phyloP scores from a whole-genome alignment of 495 filamentous ascomycete genomes.

The Penicillium herquei region DNA sequence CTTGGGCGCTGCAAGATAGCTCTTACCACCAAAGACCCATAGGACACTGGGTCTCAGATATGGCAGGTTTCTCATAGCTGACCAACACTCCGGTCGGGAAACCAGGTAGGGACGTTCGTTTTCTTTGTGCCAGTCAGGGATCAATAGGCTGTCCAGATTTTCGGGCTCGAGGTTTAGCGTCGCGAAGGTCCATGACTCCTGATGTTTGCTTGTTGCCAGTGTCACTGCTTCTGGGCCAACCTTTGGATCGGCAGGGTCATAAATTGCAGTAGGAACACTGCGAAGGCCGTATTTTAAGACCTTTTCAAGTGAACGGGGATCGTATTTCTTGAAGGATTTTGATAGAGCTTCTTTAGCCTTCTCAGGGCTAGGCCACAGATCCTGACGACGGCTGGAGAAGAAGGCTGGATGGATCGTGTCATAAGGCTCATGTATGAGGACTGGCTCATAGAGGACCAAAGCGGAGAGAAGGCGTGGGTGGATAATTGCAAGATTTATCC shows the following conservation, averaged over 20 bases:
- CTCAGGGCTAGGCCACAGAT: slow-evolving; percentile 1
- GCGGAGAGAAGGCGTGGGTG: slow-evolving; percentile 70
- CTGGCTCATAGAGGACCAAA: slow-evolving; percentile 66
- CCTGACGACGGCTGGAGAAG: slow-evolving; percentile 38
- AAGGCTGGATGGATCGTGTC: slow-evolving; percentile 12
- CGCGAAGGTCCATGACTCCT: slow-evolving; percentile 44
- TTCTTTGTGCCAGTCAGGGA: slow-evolving; percentile 40
- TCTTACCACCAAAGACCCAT: slow-evolving; percentile 64
- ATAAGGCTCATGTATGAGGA: slow-evolving; percentile 35
- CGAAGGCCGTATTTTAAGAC: slow-evolving; percentile 4
- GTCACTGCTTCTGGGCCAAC: slow-evolving; percentile 30
- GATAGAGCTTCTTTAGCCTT: not conserved
- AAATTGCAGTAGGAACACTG: slow-evolving; percentile 28
- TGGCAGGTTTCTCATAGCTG: slow-evolving; percentile 53
- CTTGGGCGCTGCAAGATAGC: slow-evolving; percentile 47
- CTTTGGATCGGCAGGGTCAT: not conserved
- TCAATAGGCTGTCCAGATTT: slow-evolving; percentile 49
- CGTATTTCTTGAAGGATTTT: not conserved
- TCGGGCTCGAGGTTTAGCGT: slow-evolving; percentile 20
- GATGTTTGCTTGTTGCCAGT: slow-evolving; percentile 45
- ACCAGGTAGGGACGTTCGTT: slow-evolving; percentile 23
- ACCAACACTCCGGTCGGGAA: slow-evolving; percentile 29
- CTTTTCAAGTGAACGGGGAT: not conserved
- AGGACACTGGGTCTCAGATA: slow-evolving; percentile 61
- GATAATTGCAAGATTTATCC: slow-evolving; percentile 53